A percentile compares a stretch with the other conserved stretches of the same genome.
phyloP scores from a whole-genome alignment of 1,284 basidiomycete species.

The Sporisorium scitamineum region DNA sequence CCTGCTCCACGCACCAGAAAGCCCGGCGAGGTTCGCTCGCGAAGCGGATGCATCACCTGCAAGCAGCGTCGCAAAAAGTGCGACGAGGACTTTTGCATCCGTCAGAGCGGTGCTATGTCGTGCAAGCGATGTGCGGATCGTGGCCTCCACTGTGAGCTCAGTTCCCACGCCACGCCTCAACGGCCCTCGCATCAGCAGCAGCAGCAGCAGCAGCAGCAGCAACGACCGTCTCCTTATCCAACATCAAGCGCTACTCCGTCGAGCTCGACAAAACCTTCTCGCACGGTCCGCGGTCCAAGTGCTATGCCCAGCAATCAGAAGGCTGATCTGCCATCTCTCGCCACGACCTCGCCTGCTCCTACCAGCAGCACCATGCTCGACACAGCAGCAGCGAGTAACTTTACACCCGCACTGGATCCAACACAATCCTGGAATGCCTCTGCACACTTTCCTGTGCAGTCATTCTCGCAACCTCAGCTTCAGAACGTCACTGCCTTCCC shows the following conservation, averaged over 20 bases:
- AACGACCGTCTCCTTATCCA: constrained; percentile 21
- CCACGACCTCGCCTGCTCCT: constrained; percentile 12
- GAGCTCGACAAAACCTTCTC: constrained; percentile 13
- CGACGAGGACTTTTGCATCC: constrained; percentile 50
- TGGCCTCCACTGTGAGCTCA: constrained; percentile 42
- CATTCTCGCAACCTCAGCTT: constrained; percentile 17
- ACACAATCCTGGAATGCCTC: constrained; percentile 23
- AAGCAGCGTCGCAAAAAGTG: constrained; percentile 58
- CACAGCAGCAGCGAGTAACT: background rate
- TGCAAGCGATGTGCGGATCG: constrained; percentile 52
- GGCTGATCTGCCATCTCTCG: background rate
- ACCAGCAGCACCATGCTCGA: background rate
- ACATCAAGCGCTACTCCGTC: constrained; percentile 5
- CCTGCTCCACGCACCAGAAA: constrained; percentile 34
- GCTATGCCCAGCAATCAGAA: constrained; percentile 12
- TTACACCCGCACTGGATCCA: constrained; percentile 21
- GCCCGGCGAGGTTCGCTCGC: constrained; percentile 52
- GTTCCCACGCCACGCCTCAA: constrained; percentile 23
- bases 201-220: constrained; percentile 10
- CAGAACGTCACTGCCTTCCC: constrained; percentile 11
- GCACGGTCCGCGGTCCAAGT: constrained; percentile 15
- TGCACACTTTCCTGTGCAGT: constrained; percentile 34
- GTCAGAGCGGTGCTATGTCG: constrained; percentile 39
- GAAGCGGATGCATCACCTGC: constrained; percentile 54
- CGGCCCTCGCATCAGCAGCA: constrained; percentile 3